Evolutionary conservation across 345 rosid genomes (phyloP).

Genomic region (Stellera chamaejasme): DNA sequence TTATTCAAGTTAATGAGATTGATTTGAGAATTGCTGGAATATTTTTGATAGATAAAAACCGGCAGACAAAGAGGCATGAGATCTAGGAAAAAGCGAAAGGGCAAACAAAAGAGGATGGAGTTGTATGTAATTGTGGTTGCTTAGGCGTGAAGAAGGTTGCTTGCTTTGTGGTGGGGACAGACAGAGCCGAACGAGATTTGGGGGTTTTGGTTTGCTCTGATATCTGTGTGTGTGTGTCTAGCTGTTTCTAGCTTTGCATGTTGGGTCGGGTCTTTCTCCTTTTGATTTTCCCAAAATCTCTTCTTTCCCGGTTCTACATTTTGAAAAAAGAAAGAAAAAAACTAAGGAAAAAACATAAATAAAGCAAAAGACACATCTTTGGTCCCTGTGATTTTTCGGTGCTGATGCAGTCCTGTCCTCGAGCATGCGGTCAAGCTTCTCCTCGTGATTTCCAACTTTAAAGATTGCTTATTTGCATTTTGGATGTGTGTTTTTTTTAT

Average conservation of each 20-base stretch:
- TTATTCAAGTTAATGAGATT: constrained; percentile 3
- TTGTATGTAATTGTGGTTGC: constrained; percentile 9
- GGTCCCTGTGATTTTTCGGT: neutral
- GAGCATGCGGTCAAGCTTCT: neutral
- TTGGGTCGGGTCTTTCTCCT: too few species aligned
- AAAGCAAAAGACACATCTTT: neutral
- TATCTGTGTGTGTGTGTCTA: too few species aligned
- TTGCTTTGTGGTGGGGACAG: constrained; percentile 2
- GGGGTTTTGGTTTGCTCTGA: too few species aligned
- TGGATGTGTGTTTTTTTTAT: too few species aligned
- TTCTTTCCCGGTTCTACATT: too few species aligned
- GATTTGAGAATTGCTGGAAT: constrained; percentile 11
- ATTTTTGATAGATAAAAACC: too few species aligned
- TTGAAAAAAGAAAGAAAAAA: neutral
- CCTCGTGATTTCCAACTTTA: neutral
- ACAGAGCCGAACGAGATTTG: neutral
- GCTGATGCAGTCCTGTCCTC: constrained; percentile 2
- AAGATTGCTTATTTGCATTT: neutral
- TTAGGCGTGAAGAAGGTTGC: constrained; percentile 22
- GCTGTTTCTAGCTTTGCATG: too few species aligned
- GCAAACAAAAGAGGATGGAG: neutral
- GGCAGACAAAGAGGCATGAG: too few species aligned
- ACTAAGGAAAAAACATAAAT: neutral
- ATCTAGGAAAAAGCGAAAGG: neutral
- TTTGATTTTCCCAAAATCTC: too few species aligned